A percentile compares a stretch with the other conserved stretches of the same genome.
Conservation (phyloP, 2,329 filamentous ascomycete species). For the Alternaria triticina region DNA sequence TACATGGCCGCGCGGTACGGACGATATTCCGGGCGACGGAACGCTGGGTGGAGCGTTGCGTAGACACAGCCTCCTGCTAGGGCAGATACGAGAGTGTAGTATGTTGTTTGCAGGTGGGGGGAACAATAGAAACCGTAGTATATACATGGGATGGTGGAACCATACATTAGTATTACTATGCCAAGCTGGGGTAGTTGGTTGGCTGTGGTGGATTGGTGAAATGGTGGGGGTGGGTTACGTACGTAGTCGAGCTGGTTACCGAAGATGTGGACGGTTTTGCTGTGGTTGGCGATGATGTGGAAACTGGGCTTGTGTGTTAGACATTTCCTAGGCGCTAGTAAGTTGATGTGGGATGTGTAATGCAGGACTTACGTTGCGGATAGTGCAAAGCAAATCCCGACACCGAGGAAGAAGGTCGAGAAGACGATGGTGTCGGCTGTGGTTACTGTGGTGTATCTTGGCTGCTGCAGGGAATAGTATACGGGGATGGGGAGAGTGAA, state of each 20-base stretch:
- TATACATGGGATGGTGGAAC: neutral
- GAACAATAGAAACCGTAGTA: conserved; percentile 3
- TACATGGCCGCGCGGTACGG: conserved; percentile 1
- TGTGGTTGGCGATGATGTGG: neutral
- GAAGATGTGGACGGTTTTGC: neutral
- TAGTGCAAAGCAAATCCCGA: neutral
- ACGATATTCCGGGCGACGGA: neutral
- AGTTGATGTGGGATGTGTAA: neutral
- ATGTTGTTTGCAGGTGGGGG: neutral
- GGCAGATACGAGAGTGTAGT: neutral
- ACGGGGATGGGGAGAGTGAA: neutral
- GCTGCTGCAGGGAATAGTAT: neutral
- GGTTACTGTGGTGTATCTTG: neutral
- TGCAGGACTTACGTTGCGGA: neutral
- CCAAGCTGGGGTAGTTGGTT: neutral
- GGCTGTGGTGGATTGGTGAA: neutral
- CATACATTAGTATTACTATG: neutral
- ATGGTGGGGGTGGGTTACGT: too few relatives aligned
- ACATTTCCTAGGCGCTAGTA: neutral
- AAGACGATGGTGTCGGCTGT: neutral
- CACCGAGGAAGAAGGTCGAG: conserved; percentile 1
- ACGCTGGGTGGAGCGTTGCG: neutral
- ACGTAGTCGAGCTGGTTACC: conserved; percentile 4
- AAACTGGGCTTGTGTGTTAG: neutral
- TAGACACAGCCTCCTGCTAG: neutral